Conservation (phyloP, 345 rosid species). For the Turritis glabra region DNA sequence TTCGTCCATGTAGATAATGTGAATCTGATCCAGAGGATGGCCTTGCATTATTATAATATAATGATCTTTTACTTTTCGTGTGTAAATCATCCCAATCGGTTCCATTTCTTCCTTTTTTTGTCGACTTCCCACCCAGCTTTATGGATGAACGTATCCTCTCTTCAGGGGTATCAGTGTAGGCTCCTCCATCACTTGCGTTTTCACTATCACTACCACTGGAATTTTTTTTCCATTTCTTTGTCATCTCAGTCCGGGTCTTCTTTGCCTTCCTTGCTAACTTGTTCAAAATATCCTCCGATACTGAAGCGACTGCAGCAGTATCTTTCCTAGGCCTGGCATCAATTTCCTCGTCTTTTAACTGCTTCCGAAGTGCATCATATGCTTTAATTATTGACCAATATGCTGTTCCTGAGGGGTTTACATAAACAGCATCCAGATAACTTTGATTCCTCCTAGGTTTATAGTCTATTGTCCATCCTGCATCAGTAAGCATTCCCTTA, state of each 20-base stretch:
- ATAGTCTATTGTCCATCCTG: constrained; percentile 93
- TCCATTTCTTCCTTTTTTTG: constrained; percentile 47
- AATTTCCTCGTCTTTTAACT: constrained; percentile 55
- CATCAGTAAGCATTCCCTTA: constrained; percentile 82
- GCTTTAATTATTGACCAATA: constrained; percentile 97
- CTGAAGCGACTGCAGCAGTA: constrained; percentile 61
- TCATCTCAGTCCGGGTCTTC: constrained; percentile 60
- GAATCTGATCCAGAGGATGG: constrained; percentile 48
- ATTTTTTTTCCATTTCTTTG: constrained; percentile 49
- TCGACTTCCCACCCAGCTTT: constrained; percentile 55
- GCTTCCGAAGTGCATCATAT: constrained; percentile 84
- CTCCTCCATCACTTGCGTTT: constrained; percentile 48
- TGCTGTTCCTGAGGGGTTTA: constrained; percentile 86
- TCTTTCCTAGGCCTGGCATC: constrained; percentile 45
- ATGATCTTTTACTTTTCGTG: constrained; percentile 44
- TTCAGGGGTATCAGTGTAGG: constrained; percentile 59
- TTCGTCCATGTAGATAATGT: constrained; percentile 60
- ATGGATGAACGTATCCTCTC: constrained; percentile 69
- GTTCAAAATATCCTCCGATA: constrained; percentile 73
- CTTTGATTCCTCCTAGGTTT: constrained; percentile 88
- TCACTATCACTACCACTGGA: constrained; percentile 43
- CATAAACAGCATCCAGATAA: constrained; percentile 90
- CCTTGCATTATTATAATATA: constrained; percentile 46
- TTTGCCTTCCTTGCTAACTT: constrained; percentile 69
- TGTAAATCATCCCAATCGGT: constrained; percentile 40